Evolutionary conservation across 371 early-diverging fungal genomes (phyloP).

Genomic region (Syncephalastrum contaminatum): DNA sequence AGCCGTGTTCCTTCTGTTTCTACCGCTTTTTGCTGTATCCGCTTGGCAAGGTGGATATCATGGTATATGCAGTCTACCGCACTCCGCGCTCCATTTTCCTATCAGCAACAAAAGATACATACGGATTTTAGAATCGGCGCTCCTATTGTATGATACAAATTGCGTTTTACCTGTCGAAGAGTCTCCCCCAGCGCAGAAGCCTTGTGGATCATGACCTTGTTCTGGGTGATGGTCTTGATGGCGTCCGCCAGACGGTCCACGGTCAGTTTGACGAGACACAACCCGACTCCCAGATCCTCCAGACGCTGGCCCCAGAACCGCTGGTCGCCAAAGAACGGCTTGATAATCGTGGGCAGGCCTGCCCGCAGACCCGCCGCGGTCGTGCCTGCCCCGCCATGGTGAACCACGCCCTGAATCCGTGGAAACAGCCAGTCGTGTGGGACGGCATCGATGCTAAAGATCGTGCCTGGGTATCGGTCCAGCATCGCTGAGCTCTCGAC

Average conservation of each 20-base stretch:
- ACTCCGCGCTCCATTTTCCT: conserved; percentile 64
- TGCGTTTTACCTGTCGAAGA: conserved; percentile 40
- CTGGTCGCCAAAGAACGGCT: conserved; percentile 87
- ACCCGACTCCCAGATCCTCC: conserved; percentile 63
- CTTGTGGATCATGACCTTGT: conserved; percentile 57
- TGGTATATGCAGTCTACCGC: conserved; percentile 65
- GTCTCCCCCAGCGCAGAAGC: conserved; percentile 57
- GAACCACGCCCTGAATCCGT: conserved; percentile 72
- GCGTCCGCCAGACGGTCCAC: conserved; percentile 53
- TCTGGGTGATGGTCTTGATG: conserved; percentile 55
- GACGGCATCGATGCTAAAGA: conserved; percentile 57
- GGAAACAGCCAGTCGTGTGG: conserved; percentile 91
- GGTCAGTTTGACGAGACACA: conserved; percentile 58
- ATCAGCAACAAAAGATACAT: not conserved
- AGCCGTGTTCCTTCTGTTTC: conserved; percentile 1
- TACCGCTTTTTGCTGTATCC: conserved; percentile 11
- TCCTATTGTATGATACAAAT: not conserved
- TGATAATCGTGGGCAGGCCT: conserved; percentile 74
- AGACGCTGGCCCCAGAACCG: conserved; percentile 77
- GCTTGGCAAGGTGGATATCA: conserved; percentile 53
- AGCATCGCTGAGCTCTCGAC: conserved; percentile 29
- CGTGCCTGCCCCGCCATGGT: conserved; percentile 90
- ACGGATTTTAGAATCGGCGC: too few relatives aligned
- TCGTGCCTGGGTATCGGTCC: conserved; percentile 38
- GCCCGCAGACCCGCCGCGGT: conserved; percentile 78